Base-by-base conservation (phyloP, 1,284 basidiomycete genomes). In the Exobasidium rhododendri region DNA sequence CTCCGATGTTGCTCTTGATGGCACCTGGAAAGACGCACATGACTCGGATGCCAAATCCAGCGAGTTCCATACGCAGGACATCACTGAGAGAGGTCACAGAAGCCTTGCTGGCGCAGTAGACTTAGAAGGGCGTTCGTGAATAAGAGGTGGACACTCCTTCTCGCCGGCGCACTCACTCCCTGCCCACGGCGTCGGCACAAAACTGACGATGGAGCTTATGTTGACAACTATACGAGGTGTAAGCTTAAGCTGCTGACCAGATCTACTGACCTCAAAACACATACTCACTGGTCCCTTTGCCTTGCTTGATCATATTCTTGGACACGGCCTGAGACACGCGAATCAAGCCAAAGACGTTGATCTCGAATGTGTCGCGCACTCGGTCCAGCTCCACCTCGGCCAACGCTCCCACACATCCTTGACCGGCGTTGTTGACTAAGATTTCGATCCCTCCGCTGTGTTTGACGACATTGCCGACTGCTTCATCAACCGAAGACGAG, bases 381-480 rank as follows among this genome's bases (percentile, higher is more conserved):
- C 65, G 56, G 3, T 65, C 59, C 28, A 75, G 40, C 4, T 84
- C 81, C 0, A 84, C 82, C 62, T 91, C 89, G 14, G 89, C 52
- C 1, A 89, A 83, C 4, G 70, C 78, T 0, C 69, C 69, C 11
- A 70, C 71, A 7, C 72, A 69, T 56, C 76, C 76, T 68, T 79
- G 78, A 14, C 86, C 86, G 17, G 87, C 87, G 62, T 88, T 89
- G 72, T 88, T 88, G 58, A 89, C 84, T 1, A 89, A 78, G 2
- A 74, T 55, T 30, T 76, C 74, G 62, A 74, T 73, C 2, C 65
- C 52, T n/a, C 65, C 71, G 5, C 14, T 68, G 49, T 49, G 26
- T 2, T 43, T 2, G 13, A 61, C 61, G 47, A 74, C 71, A 2
- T 59, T 7, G 0, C 67, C 52, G 57, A 74, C 58, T 17, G 72